Conservation (phyloP, 169 alveolate genomes). For the Babesia caballi region DNA sequence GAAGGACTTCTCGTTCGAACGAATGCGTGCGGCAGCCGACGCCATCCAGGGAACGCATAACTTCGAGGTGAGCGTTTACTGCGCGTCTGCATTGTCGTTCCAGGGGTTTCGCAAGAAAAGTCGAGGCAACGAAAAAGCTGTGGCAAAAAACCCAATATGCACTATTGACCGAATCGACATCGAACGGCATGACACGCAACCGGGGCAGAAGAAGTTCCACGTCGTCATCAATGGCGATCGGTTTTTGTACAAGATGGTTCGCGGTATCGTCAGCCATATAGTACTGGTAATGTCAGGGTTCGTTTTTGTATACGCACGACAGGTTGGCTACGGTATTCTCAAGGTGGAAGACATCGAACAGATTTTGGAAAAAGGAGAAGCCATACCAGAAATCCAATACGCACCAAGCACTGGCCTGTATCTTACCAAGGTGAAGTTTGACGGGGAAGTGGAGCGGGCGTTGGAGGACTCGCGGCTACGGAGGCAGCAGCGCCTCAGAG, state of each 20-base stretch:
- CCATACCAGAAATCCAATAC: slow-evolving; percentile 35
- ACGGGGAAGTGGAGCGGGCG: slow-evolving; percentile 14
- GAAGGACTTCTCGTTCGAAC: slow-evolving; percentile 36
- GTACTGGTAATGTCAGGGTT: slow-evolving; percentile 61
- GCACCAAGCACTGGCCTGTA: slow-evolving; percentile 64
- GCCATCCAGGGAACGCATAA: slow-evolving; percentile 54
- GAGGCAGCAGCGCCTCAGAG: not conserved
- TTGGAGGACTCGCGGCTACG: slow-evolving; percentile 19
- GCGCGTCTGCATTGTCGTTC: not conserved
- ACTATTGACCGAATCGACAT: slow-evolving; percentile 50
- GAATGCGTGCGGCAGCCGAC: slow-evolving; percentile 39
- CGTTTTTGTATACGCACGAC: not conserved
- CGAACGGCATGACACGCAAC: slow-evolving; percentile 8
- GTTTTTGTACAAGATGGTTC: slow-evolving; percentile 72
- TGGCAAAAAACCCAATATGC: slow-evolving; percentile 46
- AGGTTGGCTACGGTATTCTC: slow-evolving; percentile 49
- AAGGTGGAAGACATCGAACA: slow-evolving; percentile 18
- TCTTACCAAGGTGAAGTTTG: slow-evolving; percentile 36
- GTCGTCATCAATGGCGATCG: slow-evolving; percentile 65
- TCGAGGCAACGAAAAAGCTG: slow-evolving; percentile 54
- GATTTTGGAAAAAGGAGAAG: slow-evolving; percentile 27
- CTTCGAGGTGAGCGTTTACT: slow-evolving; percentile 25
- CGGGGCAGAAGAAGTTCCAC: not conserved
- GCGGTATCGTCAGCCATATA: slow-evolving; percentile 69
- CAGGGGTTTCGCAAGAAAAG: slow-evolving; percentile 54